A percentile compares a stretch with the other conserved stretches of the same genome.
Conservation (phyloP, 495 filamentous ascomycete species). For the Halenospora varia region DNA sequence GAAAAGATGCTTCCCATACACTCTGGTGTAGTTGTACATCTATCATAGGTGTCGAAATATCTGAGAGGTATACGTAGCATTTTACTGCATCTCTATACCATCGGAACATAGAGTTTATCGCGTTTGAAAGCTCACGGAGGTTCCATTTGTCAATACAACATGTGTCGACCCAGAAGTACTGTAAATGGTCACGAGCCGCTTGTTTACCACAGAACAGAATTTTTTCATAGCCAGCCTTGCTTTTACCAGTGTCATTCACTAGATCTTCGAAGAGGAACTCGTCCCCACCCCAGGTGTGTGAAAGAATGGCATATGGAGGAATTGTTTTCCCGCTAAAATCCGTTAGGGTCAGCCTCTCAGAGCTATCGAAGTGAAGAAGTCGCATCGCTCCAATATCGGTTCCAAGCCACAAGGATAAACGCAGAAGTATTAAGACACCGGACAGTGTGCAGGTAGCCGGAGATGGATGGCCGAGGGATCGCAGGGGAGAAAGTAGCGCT, state of each 20-base stretch:
- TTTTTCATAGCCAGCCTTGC: constrained; percentile 28
- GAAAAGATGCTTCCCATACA: constrained; percentile 16
- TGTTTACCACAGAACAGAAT: constrained; percentile 29
- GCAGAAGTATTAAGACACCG: constrained; percentile 10
- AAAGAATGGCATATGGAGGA: constrained; percentile 27
- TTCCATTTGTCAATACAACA: constrained; percentile 24
- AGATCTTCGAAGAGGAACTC: constrained; percentile 24
- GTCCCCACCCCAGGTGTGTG: constrained; percentile 27
- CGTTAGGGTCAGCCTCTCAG: constrained; percentile 6
- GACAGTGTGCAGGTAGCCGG: background rate
- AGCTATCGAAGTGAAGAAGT: constrained; percentile 10
- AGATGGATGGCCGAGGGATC: constrained; percentile 3
- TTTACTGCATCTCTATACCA: constrained; percentile 22
- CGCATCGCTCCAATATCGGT: constrained; percentile 8
- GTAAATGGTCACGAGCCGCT: constrained; percentile 21
- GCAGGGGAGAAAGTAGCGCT: constrained; percentile 5
- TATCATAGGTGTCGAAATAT: constrained; percentile 5
- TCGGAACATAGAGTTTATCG: constrained; percentile 36
- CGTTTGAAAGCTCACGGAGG: constrained; percentile 31
- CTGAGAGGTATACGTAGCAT: constrained; percentile 14
- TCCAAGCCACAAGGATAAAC: constrained; percentile 1
- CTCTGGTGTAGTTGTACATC: constrained; percentile 5
- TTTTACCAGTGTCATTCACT: constrained; percentile 14
- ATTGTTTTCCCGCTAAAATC: constrained; percentile 15
- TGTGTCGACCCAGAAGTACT: constrained; percentile 14